Percentiles rank a stretch among this genome's conserved stretches.
These are phyloP conservation scores for Zygotorulaspora chibaensis DNA, from an alignment of 805 yeast genomes.

Conservation along the genomic window DNA sequence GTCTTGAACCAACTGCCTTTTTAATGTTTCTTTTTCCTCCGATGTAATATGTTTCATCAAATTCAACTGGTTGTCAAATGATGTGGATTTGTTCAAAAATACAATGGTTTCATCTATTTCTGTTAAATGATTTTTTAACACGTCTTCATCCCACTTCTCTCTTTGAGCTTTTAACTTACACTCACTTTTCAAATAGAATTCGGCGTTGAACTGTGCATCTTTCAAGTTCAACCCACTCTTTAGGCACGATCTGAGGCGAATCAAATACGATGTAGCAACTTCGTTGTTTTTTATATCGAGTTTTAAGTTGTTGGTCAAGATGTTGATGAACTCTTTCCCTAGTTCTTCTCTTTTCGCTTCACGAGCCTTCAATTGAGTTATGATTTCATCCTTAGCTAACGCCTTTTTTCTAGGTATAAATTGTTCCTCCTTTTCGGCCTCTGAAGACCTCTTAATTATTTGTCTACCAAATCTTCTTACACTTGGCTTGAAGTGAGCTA, in stretches of 20 bases:
- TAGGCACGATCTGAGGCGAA: slow-evolving; percentile 48
- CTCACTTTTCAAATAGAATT: slow-evolving; percentile 46
- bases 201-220: slow-evolving; percentile 59
- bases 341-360: slow-evolving; percentile 36
- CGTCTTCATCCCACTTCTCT: slow-evolving; percentile 35
- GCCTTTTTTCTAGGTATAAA: slow-evolving; percentile 66
- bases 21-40: slow-evolving; percentile 32
- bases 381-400: slow-evolving; percentile 50
- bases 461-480: slow-evolving; percentile 81
- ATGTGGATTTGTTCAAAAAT: slow-evolving; percentile 18
- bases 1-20: slow-evolving; percentile 24
- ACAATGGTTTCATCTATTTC: slow-evolving; percentile 13
- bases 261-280: slow-evolving; percentile 50
- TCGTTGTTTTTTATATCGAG: slow-evolving; percentile 27
- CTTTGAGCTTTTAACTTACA: slow-evolving; percentile 39
- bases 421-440: slow-evolving; percentile 55
- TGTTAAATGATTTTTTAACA: slow-evolving; percentile 20
- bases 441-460: slow-evolving; percentile 40
- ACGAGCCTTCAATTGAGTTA: slow-evolving; percentile 40
- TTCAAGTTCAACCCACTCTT: slow-evolving; percentile 52
- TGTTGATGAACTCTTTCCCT: slow-evolving; percentile 31
- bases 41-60: slow-evolving; percentile 22
- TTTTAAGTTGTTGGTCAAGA: slow-evolving; percentile 17
- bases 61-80: slow-evolving; percentile 29
- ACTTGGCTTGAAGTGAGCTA: slow-evolving; percentile 87